Base-by-base conservation (phyloP, 306 rosid genomes). In the Hylodesmum podocarpum region DNA sequence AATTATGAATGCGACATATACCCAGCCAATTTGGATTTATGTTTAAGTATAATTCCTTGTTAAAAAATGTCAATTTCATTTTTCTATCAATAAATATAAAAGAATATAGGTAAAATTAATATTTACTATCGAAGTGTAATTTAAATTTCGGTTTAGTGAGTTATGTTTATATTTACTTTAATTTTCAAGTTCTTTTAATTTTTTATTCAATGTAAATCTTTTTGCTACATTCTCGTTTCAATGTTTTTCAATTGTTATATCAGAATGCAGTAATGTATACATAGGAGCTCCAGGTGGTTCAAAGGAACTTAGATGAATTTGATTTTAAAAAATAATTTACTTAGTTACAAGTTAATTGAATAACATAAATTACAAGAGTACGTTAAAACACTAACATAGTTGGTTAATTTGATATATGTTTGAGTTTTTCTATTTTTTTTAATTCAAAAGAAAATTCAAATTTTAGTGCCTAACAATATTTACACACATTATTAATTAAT, bases 11-110 rank as follows among this genome's bases (percentile, higher is more conserved):
- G 18, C 50, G 15, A n/a, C 49, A 39, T 39, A 39, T 3, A n/a
- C n/a, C n/a, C n/a, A n/a, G n/a, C 3, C 50, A 44, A 15, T 44
- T 44, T 15, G 50, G 19, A 44, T 44, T 2, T 54, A 8, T n/a
- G 16, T 46, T n/a, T 14, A 18, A 37, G 15, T 51, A 18, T 51
- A 18, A 3, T 31, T 50, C 18, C 36, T 4, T n/a, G 12, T 36
- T 28, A 36, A 68, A 69, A 69, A 59, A 70, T 16, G 34, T 73
- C 43, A 8, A 34, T 8, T 33, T 59, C 66, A 63, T 47, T 63
- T 63, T 40, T 9, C 12, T 40, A 73, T 16, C 39, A 50, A 37
- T 18, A 19, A 51, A 72, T 37, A 51, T 21, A 10, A 54, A 54
- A 11, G 3, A 9, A 10, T 2, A 5, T 0, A 10, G n/a, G 46